phyloP scores from a whole-genome alignment of 495 filamentous ascomycete species.

The Xylaria telfairii region DNA sequence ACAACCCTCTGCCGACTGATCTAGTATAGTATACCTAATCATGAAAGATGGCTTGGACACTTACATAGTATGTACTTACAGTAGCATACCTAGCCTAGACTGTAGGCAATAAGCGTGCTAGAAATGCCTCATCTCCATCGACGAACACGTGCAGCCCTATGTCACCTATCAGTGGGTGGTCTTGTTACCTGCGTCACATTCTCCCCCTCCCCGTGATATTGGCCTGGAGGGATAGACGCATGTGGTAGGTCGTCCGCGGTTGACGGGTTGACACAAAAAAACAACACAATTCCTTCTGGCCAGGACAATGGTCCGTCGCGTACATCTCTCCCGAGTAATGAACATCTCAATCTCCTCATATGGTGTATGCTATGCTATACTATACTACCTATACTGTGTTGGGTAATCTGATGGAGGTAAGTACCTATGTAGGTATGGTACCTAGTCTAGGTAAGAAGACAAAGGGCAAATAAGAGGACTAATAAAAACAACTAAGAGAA shows the following conservation, averaged over 20 bases:
- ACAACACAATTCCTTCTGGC: not conserved
- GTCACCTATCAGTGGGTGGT: not conserved
- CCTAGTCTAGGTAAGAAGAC: too few species aligned
- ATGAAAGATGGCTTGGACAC: not conserved
- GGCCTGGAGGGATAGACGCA: not conserved
- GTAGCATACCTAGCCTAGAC: too few species aligned
- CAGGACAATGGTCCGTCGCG: too few species aligned
- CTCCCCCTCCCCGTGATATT: not conserved
- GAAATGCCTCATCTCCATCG: conserved; percentile 12
- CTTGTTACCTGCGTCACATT: not conserved
- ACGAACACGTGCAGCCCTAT: conserved; percentile 3
- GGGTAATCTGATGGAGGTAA: not conserved
- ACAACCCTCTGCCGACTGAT: not conserved
- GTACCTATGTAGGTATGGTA: too few species aligned
- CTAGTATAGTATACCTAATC: not conserved
- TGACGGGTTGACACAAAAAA: not conserved
- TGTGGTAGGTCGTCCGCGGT: not conserved
- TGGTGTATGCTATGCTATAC: too few species aligned
- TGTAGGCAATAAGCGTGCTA: not conserved
- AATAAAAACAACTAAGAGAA: conserved; percentile 14
- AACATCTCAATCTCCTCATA: not conserved
- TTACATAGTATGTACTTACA: too few species aligned
- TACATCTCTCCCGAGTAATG: not conserved
- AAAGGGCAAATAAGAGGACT: not conserved
- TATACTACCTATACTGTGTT: too few species aligned